phyloP scores from a whole-genome alignment of 257 asterid species.

The Capsicum baccatum region DNA sequence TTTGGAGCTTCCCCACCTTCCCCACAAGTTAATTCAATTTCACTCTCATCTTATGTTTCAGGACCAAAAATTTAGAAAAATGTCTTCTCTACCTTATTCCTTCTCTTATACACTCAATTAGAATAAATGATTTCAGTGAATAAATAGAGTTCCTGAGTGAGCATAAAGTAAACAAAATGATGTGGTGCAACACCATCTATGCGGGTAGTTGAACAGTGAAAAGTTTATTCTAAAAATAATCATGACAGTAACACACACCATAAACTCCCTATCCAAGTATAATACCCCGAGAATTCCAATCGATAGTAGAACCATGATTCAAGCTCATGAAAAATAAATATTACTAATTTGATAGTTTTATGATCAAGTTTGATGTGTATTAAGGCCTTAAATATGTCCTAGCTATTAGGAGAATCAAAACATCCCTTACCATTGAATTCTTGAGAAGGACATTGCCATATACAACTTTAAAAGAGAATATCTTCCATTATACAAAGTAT shows the following conservation, averaged over 20 bases:
- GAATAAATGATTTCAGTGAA: neutral
- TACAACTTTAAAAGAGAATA: too few species aligned
- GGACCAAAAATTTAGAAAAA: neutral
- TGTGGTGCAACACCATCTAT: neutral
- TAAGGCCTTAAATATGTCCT: too few species aligned
- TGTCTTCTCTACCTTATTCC: neutral
- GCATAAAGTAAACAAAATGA: neutral
- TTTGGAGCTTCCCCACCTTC: neutral
- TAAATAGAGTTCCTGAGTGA: neutral
- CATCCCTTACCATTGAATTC: too few species aligned
- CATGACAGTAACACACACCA: slow-evolving; percentile 5
- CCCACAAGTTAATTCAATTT: neutral
- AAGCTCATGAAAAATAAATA: too few species aligned
- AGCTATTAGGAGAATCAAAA: too few species aligned
- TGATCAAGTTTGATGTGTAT: too few species aligned
- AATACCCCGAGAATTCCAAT: too few species aligned
- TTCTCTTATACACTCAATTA: neutral
- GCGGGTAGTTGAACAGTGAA: neutral
- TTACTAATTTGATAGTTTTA: too few species aligned
- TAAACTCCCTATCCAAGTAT: neutral
- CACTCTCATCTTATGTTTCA: neutral
- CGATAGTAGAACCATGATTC: too few species aligned
- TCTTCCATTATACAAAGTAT: too few species aligned
- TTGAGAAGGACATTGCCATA: too few species aligned
- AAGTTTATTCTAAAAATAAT: neutral